Evolutionary conservation across 192 early-diverging fungal genomes (phyloP), one percentile per base, ranked within the genome.

Genomic region (Podila epigama): DNA sequence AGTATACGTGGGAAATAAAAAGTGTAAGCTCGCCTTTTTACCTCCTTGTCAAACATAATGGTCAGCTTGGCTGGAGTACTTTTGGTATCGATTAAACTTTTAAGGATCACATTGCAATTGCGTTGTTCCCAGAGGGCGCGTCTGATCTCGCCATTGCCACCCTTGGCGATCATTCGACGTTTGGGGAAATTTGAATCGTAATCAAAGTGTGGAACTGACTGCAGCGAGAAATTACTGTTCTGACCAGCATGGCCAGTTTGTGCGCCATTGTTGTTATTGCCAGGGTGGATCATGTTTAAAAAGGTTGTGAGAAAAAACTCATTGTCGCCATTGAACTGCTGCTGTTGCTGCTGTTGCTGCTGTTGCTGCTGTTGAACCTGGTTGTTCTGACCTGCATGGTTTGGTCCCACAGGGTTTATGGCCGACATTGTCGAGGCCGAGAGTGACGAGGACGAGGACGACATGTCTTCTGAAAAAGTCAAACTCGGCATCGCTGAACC

Each of bases 91-190:
- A 69, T 41, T 16, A 69, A 32, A 34, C 37, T 61, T 32, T 69
- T 69, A 15, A 69, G 18, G 4, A 69, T 32, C 6, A 69, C 67
- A 32, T 52, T 16, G 20, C 35, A 60, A 8, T 69, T 28, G 18
- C 28, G 31, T 3, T 18, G n/a, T 10, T 52, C 11, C 60, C 68
- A 70, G 25, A 57, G 63, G 25, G 68, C 68, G 1, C 40, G 37
- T 2, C 53, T 39, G 32, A 70, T 62, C 42, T 63, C 60, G 10
- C 68, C 68, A n/a, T 70, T 70, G 7, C 68, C 68, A 25, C 68
- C 68, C 16, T 57, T 62, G 39, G 58, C 34, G 8, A 69, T 15
- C 20, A 20, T 37, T 8, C 55, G 20, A 5, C 35, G 50, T 20
- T 69, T 15, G 6, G 53, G 22, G 42, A 70, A 70, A 25, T 62